Percentiles rank a stretch among this genome's conserved stretches.
Conservation (phyloP, 768 basidiomycete species). For the Amanita exitialis region DNA sequence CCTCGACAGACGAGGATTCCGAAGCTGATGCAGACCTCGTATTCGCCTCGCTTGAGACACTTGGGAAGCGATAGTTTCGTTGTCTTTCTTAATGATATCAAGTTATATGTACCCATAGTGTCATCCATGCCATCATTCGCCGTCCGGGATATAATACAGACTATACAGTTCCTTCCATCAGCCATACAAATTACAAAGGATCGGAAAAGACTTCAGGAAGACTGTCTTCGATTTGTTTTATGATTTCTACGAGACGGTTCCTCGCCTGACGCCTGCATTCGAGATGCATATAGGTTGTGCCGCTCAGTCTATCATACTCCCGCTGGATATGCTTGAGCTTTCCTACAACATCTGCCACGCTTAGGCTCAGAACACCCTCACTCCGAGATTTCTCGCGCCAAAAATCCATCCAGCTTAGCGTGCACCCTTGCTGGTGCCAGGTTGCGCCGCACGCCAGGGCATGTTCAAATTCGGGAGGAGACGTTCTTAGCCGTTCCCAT, state of each 20-base stretch:
- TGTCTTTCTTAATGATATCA: too few species aligned
- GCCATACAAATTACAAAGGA: neutral
- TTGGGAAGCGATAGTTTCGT: neutral
- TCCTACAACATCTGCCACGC: slow-evolving; percentile 59
- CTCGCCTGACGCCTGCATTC: slow-evolving; percentile 57
- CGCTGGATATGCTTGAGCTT: slow-evolving; percentile 50
- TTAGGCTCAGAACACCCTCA: slow-evolving; percentile 49
- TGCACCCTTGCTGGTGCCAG: slow-evolving; percentile 67
- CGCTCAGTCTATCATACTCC: slow-evolving; percentile 64
- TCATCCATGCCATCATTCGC: too few species aligned
- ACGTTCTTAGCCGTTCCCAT: slow-evolving; percentile 55
- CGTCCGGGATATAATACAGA: neutral
- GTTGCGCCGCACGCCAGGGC: slow-evolving; percentile 51
- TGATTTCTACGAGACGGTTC: slow-evolving; percentile 41
- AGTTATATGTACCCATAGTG: too few species aligned
- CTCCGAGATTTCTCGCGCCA: slow-evolving; percentile 69
- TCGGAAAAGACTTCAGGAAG: slow-evolving; percentile 52
- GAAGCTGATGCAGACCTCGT: slow-evolving; percentile 4
- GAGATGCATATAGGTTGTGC: slow-evolving; percentile 70
- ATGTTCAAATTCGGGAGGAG: slow-evolving; percentile 57
- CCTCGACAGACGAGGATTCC: neutral
- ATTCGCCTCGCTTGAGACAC: neutral
- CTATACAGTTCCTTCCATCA: neutral
- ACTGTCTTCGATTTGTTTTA: slow-evolving; percentile 47
- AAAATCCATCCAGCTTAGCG: slow-evolving; percentile 67